Conservation (phyloP, 2,329 filamentous ascomycete species). For the Pleoardoris graminearum region DNA sequence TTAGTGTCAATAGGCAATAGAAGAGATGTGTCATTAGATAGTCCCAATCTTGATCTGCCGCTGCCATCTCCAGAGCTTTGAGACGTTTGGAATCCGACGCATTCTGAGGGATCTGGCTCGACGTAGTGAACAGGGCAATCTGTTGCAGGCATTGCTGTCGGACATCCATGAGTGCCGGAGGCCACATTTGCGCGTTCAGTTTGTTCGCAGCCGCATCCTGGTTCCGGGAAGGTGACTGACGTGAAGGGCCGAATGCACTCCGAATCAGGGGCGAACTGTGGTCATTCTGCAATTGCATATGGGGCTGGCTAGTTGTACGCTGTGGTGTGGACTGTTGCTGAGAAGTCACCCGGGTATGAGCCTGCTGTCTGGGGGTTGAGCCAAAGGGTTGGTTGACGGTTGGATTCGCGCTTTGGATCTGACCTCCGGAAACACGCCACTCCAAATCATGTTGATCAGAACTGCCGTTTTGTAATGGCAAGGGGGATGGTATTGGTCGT, state of each 20-base stretch:
- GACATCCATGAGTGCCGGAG: not conserved
- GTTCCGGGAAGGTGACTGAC: not conserved
- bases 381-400: conserved; percentile 6
- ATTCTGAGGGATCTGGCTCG: not conserved
- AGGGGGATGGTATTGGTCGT: conserved; percentile 1
- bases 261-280: conserved; percentile 11
- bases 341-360: conserved; percentile 7
- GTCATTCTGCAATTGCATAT: not conserved
- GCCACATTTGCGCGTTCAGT: no score
- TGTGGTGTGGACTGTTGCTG: conserved; percentile 9
- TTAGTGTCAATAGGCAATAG: conserved; percentile 26
- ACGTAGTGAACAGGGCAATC: conserved; percentile 13
- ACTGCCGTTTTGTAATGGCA: not conserved
- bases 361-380: conserved; percentile 3
- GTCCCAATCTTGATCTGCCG: conserved; percentile 27
- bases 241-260: conserved; percentile 4
- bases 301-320: not conserved
- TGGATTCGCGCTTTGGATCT: conserved; percentile 9
- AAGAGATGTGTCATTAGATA: conserved; percentile 39
- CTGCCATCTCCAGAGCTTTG: conserved; percentile 43
- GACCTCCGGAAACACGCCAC: conserved; percentile 6
- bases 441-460: not conserved
- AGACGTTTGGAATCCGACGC: conserved; percentile 20
- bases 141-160: conserved; percentile 8
- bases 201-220: not conserved